These are phyloP conservation scores for Dipteronia dyeriana DNA, from an alignment of 345 rosid genomes.

Conservation along the genomic window DNA sequence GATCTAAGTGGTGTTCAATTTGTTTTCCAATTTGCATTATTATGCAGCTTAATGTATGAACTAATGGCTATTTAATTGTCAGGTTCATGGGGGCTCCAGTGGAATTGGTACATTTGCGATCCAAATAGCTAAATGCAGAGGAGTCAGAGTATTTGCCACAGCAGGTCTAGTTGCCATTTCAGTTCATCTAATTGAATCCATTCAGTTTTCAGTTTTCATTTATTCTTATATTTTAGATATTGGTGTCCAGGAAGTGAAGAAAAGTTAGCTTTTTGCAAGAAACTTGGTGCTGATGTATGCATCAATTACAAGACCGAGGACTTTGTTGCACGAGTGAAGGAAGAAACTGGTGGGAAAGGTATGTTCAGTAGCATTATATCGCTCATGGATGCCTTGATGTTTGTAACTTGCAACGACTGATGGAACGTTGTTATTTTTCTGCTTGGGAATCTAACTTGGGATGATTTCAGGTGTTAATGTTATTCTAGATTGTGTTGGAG, in stretches of 20 bases:
- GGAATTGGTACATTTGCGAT: constrained; percentile 92
- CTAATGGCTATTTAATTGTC: constrained; percentile 22
- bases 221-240: constrained; percentile 3
- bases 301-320: constrained; percentile 92
- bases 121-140: constrained; percentile 74
- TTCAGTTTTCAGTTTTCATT: constrained; percentile 1
- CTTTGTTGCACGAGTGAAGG: constrained; percentile 77
- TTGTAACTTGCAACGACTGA: not conserved
- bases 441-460: not conserved
- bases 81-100: constrained; percentile 97
- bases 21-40: not conserved
- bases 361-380: constrained; percentile 6
- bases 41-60: constrained; percentile 9
- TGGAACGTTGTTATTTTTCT: not conserved
- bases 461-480: constrained; percentile 64
- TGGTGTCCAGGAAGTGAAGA: constrained; percentile 64
- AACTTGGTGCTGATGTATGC: constrained; percentile 86
- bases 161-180: constrained; percentile 56
- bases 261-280: constrained; percentile 78
- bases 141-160: constrained; percentile 72
- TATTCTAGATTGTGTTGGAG: constrained; percentile 83
- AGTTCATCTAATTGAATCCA: not conserved
- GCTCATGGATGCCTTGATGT: not conserved
- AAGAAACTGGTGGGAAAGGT: constrained; percentile 89
- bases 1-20: not conserved